These are phyloP conservation scores for Scheffersomyces segobiensis DNA, from an alignment of 1,139 yeast genomes.

Conservation along the genomic window DNA sequence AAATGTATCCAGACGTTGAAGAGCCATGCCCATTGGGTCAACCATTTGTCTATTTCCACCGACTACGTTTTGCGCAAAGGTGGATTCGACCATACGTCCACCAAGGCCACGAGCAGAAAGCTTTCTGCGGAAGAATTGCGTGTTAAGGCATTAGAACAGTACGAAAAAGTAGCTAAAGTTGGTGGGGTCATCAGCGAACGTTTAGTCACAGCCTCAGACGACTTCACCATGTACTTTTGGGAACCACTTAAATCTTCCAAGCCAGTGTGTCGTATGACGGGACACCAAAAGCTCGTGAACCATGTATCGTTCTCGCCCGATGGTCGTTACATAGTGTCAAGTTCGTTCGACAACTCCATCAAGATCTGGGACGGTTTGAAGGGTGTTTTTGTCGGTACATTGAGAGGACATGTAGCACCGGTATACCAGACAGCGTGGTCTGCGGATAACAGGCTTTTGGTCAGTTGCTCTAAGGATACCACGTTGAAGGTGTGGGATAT, in stretches of 20 bases:
- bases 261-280: slow-evolving; percentile 92
- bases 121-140: slow-evolving; percentile 32
- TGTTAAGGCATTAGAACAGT: slow-evolving; percentile 46
- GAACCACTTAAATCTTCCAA: slow-evolving; percentile 79
- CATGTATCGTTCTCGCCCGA: slow-evolving; percentile 97
- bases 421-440: slow-evolving; percentile 99
- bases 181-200: slow-evolving; percentile 74
- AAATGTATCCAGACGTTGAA: slow-evolving; percentile 75
- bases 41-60: slow-evolving; percentile 87
- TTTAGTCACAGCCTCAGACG: slow-evolving; percentile 94
- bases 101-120: slow-evolving; percentile 21
- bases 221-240: slow-evolving; percentile 97
- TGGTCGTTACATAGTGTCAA: slow-evolving; percentile 86
- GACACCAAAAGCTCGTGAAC: slow-evolving; percentile 94
- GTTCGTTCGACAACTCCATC: slow-evolving; percentile 92
- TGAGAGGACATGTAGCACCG: slow-evolving; percentile 97
- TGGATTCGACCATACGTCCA: slow-evolving; percentile 58
- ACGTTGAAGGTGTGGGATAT: slow-evolving; percentile 98
- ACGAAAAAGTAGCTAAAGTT: slow-evolving; percentile 74
- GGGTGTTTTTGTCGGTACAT: slow-evolving; percentile 85
- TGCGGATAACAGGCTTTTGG: slow-evolving; percentile 86
- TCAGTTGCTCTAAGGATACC: slow-evolving; percentile 93
- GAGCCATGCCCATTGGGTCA: slow-evolving; percentile 98
- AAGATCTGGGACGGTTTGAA: slow-evolving; percentile 95
- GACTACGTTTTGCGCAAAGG: slow-evolving; percentile 88